Base-by-base conservation (phyloP, 2,329 filamentous ascomycete species). In the Talaromyces sp. region DNA sequence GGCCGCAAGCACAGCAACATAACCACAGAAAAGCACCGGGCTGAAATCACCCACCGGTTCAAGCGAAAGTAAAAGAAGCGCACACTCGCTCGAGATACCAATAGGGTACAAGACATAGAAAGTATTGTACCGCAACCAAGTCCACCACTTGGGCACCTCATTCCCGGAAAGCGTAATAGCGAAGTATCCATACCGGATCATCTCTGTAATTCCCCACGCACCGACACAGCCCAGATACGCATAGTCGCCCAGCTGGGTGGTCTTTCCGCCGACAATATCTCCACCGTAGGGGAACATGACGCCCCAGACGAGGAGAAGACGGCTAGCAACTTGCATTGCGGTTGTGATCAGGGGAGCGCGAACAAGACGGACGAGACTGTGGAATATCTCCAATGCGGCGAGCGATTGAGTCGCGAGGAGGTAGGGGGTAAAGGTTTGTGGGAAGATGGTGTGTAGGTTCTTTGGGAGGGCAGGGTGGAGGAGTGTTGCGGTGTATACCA, bases 61-160 rank as follows among this genome's bases (percentile, higher is more conserved):
- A 44, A 88, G 82, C 1, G 90, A 86, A 51, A 81, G 78, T 69
- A 86, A 90, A 47, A 97, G 86, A 66, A 97, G 81, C 74, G 82
- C 85, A 66, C 88, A 90, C 81, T 99, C 94, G 75, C 89, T 94
- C 36, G 83, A 80, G 68, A 97, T 97, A 37, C 94, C 94, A 54
- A 97, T 71, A 1, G 94, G 94, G 75, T 99, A 99, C 19, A 99
- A 83, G 33, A 97, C 77, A 65, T 90, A 91, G 76, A 99, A 99
- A 7, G 90, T 91, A 73, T 95, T 96, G 75, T 97, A 86, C 59
- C 68, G 58, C 53, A 69, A 77, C 89, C 91, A 96, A 33, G 85
- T 85, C 69, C 96, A 81, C 54, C 81, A 77, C 0, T 66, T 70
- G 0, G 91, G 90, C 27, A 88, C 83, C 54, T 75, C 83, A 80